Conservation (phyloP, 129 eudicot species). For the Ambrosia trifida region DNA sequence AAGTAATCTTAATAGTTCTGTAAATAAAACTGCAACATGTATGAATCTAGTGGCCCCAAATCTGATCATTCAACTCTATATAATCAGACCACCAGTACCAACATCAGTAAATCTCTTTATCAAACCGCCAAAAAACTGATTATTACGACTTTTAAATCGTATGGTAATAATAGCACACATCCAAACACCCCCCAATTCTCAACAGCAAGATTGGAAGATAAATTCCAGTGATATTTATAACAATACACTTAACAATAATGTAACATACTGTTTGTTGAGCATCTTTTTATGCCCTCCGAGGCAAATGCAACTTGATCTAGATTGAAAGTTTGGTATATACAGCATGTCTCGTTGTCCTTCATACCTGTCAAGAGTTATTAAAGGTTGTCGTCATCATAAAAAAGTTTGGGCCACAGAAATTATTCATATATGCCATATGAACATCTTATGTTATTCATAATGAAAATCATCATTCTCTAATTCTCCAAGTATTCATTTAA, state of each 20-base stretch:
- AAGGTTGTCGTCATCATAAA: neutral
- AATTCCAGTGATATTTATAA: neutral
- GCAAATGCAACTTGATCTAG: slow-evolving; percentile 96
- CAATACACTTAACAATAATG: slow-evolving; percentile 1
- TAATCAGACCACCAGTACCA: neutral
- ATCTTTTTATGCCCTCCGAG: slow-evolving; percentile 90
- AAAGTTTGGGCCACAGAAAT: too few relatives aligned
- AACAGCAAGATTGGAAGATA: slow-evolving; percentile 12
- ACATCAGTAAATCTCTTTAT: slow-evolving; percentile 2
- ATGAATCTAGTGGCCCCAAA: neutral
- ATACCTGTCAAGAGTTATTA: slow-evolving; percentile 51
- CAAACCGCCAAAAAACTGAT: neutral
- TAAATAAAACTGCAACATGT: neutral
- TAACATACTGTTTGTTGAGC: slow-evolving; percentile 94
- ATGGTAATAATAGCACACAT: neutral
- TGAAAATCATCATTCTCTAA: neutral
- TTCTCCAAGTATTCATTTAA: neutral
- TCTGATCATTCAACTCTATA: neutral
- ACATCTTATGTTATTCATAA: neutral
- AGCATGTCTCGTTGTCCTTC: slow-evolving; percentile 99
- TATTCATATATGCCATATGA: neutral
- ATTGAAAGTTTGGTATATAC: slow-evolving; percentile 87
- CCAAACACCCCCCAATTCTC: neutral
- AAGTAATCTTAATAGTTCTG: neutral
- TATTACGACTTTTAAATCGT: neutral